Conservation (phyloP, 192 early-diverging fungal genomes). For the Helicostylum pulchrum region DNA sequence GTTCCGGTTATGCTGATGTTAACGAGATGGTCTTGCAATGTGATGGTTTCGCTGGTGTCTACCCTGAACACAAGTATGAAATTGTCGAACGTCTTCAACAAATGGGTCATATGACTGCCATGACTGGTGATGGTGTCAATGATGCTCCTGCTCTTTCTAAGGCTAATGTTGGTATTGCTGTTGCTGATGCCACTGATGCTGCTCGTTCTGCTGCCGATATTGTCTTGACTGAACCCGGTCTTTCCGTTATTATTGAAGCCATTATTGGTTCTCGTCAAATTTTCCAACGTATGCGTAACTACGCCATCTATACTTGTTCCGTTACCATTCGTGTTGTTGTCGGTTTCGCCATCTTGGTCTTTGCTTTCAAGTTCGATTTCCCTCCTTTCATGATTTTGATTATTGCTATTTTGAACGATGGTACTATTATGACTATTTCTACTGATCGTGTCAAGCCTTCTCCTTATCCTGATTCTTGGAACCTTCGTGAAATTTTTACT, state of each 20-base stretch:
- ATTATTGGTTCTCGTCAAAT: slow-evolving; percentile 88
- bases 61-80: slow-evolving; percentile 67
- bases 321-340: slow-evolving; percentile 78
- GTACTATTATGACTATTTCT: slow-evolving; percentile 88
- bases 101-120: slow-evolving; percentile 68
- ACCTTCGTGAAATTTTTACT: slow-evolving; percentile 80
- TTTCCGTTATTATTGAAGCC: slow-evolving; percentile 86
- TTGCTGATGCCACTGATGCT: slow-evolving; percentile 70
- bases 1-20: slow-evolving; percentile 49
- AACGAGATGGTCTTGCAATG: slow-evolving; percentile 58
- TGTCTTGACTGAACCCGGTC: slow-evolving; percentile 71
- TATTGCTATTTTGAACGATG: slow-evolving; percentile 89
- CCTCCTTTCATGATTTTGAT: slow-evolving; percentile 83
- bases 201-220: slow-evolving; percentile 75
- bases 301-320: slow-evolving; percentile 88
- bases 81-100: slow-evolving; percentile 64
- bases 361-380: slow-evolving; percentile 79
- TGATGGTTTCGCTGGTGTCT: slow-evolving; percentile 63
- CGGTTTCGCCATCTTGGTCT: slow-evolving; percentile 64
- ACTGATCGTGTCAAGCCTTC: slow-evolving; percentile 81
- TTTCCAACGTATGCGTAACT: slow-evolving; percentile 95
- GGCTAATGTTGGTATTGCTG: slow-evolving; percentile 73
- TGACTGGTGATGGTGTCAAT: slow-evolving; percentile 74
- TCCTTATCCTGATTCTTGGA: slow-evolving; percentile 81
- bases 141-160: slow-evolving; percentile 67